Conservation (phyloP, 1,139 yeast genomes). For the Arxiozyma bovina region DNA sequence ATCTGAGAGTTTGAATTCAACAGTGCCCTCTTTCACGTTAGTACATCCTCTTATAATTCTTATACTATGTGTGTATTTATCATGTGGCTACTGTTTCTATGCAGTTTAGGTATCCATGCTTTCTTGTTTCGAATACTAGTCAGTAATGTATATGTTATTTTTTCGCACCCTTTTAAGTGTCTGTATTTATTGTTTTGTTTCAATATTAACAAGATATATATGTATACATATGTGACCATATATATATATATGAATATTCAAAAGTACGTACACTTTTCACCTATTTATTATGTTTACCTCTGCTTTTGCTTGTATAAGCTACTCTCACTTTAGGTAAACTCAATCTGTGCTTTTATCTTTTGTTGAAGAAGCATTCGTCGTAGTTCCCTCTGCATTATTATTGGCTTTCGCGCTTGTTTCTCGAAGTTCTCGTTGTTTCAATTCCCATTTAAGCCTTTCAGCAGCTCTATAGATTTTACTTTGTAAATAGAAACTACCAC, state of each 20-base stretch:
- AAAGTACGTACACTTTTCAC: no score
- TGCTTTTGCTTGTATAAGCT: neutral
- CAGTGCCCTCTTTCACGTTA: conserved; percentile 32
- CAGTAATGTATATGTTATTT: neutral
- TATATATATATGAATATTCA: neutral
- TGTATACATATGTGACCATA: neutral
- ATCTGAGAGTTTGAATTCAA: conserved; percentile 31
- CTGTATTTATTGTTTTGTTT: neutral
- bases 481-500: conserved; percentile 87
- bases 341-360: neutral
- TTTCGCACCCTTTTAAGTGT: neutral
- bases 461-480: conserved; percentile 85
- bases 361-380: neutral
- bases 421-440: conserved; percentile 32
- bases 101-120: neutral
- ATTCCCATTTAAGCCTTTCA: conserved; percentile 53
- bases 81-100: neutral
- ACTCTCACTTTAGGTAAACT: neutral
- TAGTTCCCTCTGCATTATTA: conserved; percentile 4
- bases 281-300: neutral
- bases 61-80: neutral
- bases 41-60: conserved; percentile 18
- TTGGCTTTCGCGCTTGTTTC: conserved; percentile 10
- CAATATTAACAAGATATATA: neutral
- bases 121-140: neutral